phyloP scores from a whole-genome alignment of 305 asterid species.

The Fraxinus angustifolia region DNA sequence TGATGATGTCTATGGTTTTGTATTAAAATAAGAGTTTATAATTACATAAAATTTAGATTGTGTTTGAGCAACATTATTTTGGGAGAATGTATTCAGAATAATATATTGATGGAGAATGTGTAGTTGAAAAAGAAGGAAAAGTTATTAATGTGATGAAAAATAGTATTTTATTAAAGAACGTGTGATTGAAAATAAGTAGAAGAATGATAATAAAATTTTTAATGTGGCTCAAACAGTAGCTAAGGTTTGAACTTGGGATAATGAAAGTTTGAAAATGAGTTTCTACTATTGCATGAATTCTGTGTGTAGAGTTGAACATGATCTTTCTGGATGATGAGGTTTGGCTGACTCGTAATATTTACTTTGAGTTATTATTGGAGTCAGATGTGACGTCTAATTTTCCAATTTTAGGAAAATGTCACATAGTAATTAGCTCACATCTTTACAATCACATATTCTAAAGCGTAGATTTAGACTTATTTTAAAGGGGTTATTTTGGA shows the following conservation, averaged over 20 bases:
- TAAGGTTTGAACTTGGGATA: neutral
- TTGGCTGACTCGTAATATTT: neutral
- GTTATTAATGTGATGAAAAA: too few relatives aligned
- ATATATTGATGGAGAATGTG: too few relatives aligned
- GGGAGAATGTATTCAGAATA: too few relatives aligned
- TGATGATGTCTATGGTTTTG: neutral
- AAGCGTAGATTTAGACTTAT: neutral
- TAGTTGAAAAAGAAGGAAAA: too few relatives aligned
- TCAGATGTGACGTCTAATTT: neutral
- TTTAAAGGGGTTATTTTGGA: neutral
- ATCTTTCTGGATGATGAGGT: neutral
- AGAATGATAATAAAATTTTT: too few relatives aligned
- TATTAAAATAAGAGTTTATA: neutral
- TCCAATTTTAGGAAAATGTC: neutral
- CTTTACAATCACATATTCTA: neutral
- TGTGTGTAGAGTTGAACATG: neutral
- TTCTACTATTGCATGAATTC: neutral
- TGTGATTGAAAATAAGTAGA: too few relatives aligned
- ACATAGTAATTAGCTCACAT: neutral
- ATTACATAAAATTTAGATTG: neutral
- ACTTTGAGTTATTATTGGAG: neutral
- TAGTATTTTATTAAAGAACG: too few relatives aligned
- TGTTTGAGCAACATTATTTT: too few relatives aligned
- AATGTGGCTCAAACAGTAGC: too few relatives aligned
- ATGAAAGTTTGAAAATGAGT: neutral